phyloP scores from a whole-genome alignment of 768 basidiomycete species.

The Tremella yokohamensis region DNA sequence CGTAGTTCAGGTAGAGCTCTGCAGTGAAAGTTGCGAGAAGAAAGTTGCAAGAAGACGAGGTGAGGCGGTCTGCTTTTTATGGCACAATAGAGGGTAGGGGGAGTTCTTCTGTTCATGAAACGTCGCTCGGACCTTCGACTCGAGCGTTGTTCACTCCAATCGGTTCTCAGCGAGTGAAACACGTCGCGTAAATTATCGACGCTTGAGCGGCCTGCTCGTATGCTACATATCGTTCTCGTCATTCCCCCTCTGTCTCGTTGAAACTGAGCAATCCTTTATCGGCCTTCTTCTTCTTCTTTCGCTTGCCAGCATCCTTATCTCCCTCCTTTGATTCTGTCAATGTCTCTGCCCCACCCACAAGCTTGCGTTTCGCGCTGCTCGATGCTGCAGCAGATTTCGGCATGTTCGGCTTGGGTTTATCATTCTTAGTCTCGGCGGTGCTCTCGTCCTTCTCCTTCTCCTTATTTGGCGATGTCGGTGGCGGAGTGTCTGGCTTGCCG shows the following conservation, averaged over 20 bases:
- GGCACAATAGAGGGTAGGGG: too few species aligned
- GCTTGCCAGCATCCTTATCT: slow-evolving; percentile 10
- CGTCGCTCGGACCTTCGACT: too few species aligned
- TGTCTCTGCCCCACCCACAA: slow-evolving; percentile 22
- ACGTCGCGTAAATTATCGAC: too few species aligned
- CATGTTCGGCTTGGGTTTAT: slow-evolving; percentile 7
- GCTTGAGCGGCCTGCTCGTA: too few species aligned
- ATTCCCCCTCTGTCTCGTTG: slow-evolving; percentile 40
- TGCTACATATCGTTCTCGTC: too few species aligned
- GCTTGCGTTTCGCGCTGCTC: slow-evolving; percentile 45
- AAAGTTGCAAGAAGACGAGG: too few species aligned
- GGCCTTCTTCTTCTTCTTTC: slow-evolving; percentile 50
- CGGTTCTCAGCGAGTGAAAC: too few species aligned
- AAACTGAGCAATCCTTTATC: slow-evolving; percentile 52
- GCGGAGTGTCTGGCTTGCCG: slow-evolving; percentile 22
- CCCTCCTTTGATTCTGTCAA: background rate
- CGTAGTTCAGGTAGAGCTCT: too few species aligned
- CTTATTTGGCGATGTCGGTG: slow-evolving; percentile 11
- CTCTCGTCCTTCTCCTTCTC: background rate
- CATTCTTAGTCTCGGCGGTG: background rate
- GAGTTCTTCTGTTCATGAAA: too few species aligned
- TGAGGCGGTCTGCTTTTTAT: too few species aligned
- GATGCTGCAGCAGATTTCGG: slow-evolving; percentile 18
- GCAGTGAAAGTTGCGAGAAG: too few species aligned
- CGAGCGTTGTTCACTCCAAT: too few species aligned